These are phyloP conservation scores for Ophiostoma sp. DNA, from an alignment of 2,329 filamentous ascomycete genomes.

Conservation along the genomic window DNA sequence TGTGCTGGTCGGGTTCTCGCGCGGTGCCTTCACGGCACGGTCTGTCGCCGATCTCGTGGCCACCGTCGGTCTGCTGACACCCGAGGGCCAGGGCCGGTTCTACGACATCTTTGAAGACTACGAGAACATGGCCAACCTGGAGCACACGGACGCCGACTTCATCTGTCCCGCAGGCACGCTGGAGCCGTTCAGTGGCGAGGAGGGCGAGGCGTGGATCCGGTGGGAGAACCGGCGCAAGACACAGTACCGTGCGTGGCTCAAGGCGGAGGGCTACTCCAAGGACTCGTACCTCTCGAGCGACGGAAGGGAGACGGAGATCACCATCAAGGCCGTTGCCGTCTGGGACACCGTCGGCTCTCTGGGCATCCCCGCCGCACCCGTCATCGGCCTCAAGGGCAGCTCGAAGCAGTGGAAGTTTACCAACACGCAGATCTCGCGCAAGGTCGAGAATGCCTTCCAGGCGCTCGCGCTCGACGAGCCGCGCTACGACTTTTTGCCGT, in stretches of 20 bases:
- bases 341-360: slow-evolving; percentile 47
- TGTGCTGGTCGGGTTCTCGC: slow-evolving; percentile 37
- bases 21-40: slow-evolving; percentile 39
- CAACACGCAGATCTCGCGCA: slow-evolving; percentile 40
- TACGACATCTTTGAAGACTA: slow-evolving; percentile 40
- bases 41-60: slow-evolving; percentile 38
- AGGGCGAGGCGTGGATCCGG: slow-evolving; percentile 31
- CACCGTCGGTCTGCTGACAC: slow-evolving; percentile 39
- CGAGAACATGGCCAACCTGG: slow-evolving; percentile 31
- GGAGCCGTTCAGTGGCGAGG: slow-evolving; percentile 28
- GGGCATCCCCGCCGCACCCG: slow-evolving; percentile 40
- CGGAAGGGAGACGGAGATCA: slow-evolving; percentile 34
- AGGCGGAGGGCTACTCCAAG: slow-evolving; percentile 34
- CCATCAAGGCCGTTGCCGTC: slow-evolving; percentile 43
- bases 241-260: slow-evolving; percentile 37
- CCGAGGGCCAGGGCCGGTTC: slow-evolving; percentile 39
- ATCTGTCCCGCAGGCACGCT: slow-evolving; percentile 27
- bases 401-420: slow-evolving; percentile 36
- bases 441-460: slow-evolving; percentile 46
- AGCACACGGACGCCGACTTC: slow-evolving; percentile 28
- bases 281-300: slow-evolving; percentile 30
- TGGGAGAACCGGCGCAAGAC: slow-evolving; percentile 35
- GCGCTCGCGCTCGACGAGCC: slow-evolving; percentile 47
- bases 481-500: slow-evolving; percentile 38
- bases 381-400: slow-evolving; percentile 37